Conservation (phyloP, 768 basidiomycete genomes). For the Termitomyces sp. region DNA sequence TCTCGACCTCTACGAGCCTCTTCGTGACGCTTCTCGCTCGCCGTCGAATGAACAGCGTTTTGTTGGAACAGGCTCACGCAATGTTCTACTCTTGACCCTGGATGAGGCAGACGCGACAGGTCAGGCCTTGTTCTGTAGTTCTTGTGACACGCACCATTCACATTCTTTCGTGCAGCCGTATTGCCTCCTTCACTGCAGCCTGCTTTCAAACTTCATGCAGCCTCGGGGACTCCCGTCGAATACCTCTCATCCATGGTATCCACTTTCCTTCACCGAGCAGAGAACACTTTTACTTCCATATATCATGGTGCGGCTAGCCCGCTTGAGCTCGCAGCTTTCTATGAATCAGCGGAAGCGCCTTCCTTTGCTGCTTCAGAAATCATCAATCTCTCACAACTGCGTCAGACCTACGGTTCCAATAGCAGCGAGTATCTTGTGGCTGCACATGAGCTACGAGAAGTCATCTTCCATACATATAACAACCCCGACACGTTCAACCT, state of each 20-base stretch:
- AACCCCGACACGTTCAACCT: slow-evolving; percentile 34
- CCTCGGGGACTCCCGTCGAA: slow-evolving; percentile 24
- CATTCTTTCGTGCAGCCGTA: slow-evolving; percentile 35
- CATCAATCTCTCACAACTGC: slow-evolving; percentile 43
- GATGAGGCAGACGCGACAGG: slow-evolving; percentile 53
- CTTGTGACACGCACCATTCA: slow-evolving; percentile 1
- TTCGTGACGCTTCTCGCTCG: slow-evolving; percentile 30
- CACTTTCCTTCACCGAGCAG: slow-evolving; percentile 55
- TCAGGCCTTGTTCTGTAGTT: slow-evolving; percentile 21
- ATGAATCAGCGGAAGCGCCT: slow-evolving; percentile 43
- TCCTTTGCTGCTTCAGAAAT: slow-evolving; percentile 65
- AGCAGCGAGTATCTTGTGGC: slow-evolving; percentile 55
- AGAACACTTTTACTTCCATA: slow-evolving; percentile 51
- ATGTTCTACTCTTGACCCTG: slow-evolving; percentile 50
- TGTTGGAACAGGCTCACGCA: slow-evolving; percentile 50
- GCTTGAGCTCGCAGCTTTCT: slow-evolving; percentile 41
- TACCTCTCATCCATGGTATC: slow-evolving; percentile 50
- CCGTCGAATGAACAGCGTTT: slow-evolving; percentile 38
- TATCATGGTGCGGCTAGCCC: slow-evolving; percentile 28
- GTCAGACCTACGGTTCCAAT: slow-evolving; percentile 36
- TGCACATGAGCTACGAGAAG: slow-evolving; percentile 36
- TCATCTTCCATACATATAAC: slow-evolving; percentile 40
- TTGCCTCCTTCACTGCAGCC: slow-evolving; percentile 47
- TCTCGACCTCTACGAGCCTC: slow-evolving; percentile 59
- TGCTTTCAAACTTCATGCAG: slow-evolving; percentile 38